Conservation (phyloP, 129 eudicot species). For the Glebionis coronaria region DNA sequence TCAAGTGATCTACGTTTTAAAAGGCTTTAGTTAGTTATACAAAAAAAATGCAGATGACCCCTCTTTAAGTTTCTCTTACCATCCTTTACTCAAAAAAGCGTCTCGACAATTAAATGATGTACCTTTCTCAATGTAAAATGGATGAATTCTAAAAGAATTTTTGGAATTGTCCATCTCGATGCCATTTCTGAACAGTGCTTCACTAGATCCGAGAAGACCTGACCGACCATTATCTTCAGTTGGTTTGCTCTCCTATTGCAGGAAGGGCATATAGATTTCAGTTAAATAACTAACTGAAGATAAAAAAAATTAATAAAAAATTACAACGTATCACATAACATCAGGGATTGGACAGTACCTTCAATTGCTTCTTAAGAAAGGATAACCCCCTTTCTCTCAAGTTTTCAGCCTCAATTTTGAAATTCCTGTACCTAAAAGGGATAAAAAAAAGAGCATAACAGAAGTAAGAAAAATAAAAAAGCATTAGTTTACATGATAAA, state of each 20-base stretch:
- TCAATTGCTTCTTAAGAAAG: slow-evolving; percentile 54
- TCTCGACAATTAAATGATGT: slow-evolving; percentile 1
- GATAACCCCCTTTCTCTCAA: too few relatives aligned
- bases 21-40: too few relatives aligned
- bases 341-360: slow-evolving; percentile 35
- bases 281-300: background rate
- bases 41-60: too few relatives aligned
- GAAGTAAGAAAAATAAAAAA: background rate
- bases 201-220: slow-evolving; percentile 32
- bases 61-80: background rate
- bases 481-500: too few relatives aligned
- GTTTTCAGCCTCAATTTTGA: slow-evolving; percentile 57
- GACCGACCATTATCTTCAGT: slow-evolving; percentile 59
- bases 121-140: slow-evolving; percentile 93
- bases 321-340: background rate
- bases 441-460: too few relatives aligned
- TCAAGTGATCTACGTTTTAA: too few relatives aligned
- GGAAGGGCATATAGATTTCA: background rate
- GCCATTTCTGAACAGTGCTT: slow-evolving; percentile 27
- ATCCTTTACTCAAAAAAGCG: background rate
- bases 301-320: too few relatives aligned
- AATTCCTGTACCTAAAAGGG: slow-evolving; percentile 72
- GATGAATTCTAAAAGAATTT: slow-evolving; percentile 61
- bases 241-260: slow-evolving; percentile 40
- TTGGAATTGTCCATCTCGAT: slow-evolving; percentile 39